Conservation (phyloP, 2,329 filamentous ascomycete species). For the Colletotrichum salicis region DNA sequence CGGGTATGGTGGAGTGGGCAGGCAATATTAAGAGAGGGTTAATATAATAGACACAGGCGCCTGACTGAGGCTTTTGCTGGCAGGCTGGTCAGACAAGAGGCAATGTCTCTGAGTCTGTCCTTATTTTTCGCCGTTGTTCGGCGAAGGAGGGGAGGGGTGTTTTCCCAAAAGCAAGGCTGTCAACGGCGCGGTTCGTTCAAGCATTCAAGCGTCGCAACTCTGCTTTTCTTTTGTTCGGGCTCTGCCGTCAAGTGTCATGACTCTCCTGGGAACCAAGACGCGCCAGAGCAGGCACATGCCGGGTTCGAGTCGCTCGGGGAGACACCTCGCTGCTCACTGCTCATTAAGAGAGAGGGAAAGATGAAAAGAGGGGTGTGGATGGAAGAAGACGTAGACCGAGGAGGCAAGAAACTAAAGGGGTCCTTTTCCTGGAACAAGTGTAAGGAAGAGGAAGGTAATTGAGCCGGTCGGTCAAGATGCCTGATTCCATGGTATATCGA, state of each 20-base stretch:
- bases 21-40: slow-evolving; percentile 34
- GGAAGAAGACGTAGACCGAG: background rate
- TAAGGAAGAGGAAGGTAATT: slow-evolving; percentile 29
- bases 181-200: slow-evolving; percentile 30
- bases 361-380: slow-evolving; percentile 7
- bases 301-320: background rate
- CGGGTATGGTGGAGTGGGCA: slow-evolving; percentile 32
- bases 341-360: background rate
- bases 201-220: slow-evolving; percentile 15
- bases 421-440: background rate
- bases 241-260: slow-evolving; percentile 31
- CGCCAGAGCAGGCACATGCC: slow-evolving; percentile 19
- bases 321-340: too few species aligned
- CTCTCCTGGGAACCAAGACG: slow-evolving; percentile 20
- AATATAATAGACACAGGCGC: slow-evolving; percentile 37
- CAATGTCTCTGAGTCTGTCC: slow-evolving; percentile 21
- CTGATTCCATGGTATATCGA: slow-evolving; percentile 12
- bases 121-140: background rate
- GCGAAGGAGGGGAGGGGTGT: slow-evolving; percentile 16
- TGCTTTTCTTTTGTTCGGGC: slow-evolving; percentile 19
- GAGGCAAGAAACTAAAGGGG: background rate
- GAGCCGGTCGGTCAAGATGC: slow-evolving; percentile 18
- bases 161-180: slow-evolving; percentile 21
- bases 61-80: slow-evolving; percentile 35
- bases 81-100: slow-evolving; percentile 25